phyloP scores from a whole-genome alignment of 345 rosid species.

The Excoecaria cochinchinensis region DNA sequence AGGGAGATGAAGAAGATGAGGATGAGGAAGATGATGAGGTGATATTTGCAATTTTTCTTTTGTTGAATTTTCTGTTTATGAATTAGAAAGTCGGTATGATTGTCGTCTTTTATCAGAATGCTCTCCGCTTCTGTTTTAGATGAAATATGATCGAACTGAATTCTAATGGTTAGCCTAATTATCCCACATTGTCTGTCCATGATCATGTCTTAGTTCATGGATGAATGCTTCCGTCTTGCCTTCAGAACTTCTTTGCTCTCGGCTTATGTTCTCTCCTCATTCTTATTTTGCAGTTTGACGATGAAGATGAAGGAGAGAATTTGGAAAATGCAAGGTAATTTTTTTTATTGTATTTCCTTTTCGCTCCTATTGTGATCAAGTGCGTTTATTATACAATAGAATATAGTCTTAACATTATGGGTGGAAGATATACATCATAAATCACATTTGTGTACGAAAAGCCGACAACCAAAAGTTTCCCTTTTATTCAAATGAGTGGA shows the following conservation, averaged over 20 bases:
- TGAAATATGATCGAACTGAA: not conserved
- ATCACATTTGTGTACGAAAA: not conserved
- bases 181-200: not conserved
- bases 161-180: not conserved
- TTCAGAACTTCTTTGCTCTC: not conserved
- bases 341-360: conserved; percentile 9
- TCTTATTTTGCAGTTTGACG: conserved; percentile 42
- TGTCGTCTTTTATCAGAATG: not conserved
- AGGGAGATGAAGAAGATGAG: conserved; percentile 20
- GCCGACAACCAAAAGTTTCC: not conserved
- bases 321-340: conserved; percentile 47
- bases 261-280: not conserved
- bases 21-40: conserved; percentile 39
- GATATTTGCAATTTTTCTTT: not conserved
- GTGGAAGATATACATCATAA: not conserved
- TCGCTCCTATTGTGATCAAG: not conserved
- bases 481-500: not conserved
- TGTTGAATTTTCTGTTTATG: not conserved
- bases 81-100: not conserved
- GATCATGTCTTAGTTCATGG: not conserved
- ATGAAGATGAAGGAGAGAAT: conserved; percentile 34
- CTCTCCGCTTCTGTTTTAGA: not conserved
- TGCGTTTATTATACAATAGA: not conserved
- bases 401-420: not conserved
- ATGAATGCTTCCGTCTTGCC: not conserved